Evolutionary conservation across 2,329 filamentous ascomycete species (phyloP), one percentile per base, ranked within the genome.

Genomic region (Penicillium crustosum): DNA sequence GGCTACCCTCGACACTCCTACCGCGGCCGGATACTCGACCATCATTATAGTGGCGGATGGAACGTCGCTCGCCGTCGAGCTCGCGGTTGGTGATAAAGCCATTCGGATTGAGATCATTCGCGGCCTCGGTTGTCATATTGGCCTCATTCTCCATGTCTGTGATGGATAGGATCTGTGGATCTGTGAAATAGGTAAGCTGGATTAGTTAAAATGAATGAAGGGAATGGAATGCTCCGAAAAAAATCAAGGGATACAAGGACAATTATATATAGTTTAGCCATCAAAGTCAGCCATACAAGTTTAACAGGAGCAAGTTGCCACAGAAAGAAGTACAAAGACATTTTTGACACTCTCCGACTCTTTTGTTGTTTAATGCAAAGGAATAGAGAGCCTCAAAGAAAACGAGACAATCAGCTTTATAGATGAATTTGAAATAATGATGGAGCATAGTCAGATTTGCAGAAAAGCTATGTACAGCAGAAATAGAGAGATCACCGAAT

Each of bases 401-500:
- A 39, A 39, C 17, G 6, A 39, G 12, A 7, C 4, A 31, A 12
- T 31, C 6, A 27, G 23, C 7, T 19, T 19, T 17, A 25, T 6
- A 17, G 35, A 31, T 15, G 4, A 33, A 8, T 21, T 31, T 49
- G 10, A 31, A 27, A 35, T 29, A 43, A 52, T 29, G 10, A 45
- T 53, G 12, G 27, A 36, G 31, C 43, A 49, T 33, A n/a, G 21
- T 54, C 23, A 13, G 23, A 58, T 58, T 54, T 42, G 33, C 41
- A 42, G 19, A 56, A 61, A 61, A 42, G 41, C 55, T 60, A 62
- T 58, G 41, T 60, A 63, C 52, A 56, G 45, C 43, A 27, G 17
- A 35, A 45, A 59, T 23, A 55, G 49, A 53, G 43, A 61, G 57
- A 63, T 41, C n/a, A 58, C 56, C 44, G 29, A 58, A 50, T 49